Evolutionary conservation across 2,329 filamentous ascomycete genomes (phyloP).

Genomic region (Tolypocladium sp.): DNA sequence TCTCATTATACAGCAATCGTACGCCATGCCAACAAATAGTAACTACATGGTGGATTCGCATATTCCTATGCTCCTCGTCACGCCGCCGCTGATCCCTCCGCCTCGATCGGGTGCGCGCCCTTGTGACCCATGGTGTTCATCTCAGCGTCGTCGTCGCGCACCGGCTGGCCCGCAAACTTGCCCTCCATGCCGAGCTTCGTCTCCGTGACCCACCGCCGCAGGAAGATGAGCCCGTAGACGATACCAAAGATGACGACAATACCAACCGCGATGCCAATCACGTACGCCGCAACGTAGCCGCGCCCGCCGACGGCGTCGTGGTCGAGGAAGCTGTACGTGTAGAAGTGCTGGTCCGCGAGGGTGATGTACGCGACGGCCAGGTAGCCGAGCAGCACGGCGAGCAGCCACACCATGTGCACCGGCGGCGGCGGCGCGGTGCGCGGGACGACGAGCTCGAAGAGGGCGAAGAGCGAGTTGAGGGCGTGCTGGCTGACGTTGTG

Average conservation of each 20-base stretch:
- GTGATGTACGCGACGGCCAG: slow-evolving; percentile 68
- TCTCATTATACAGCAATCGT: background rate
- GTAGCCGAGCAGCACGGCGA: slow-evolving; percentile 65
- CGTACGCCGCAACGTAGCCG: slow-evolving; percentile 52
- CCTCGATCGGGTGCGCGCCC: slow-evolving; percentile 5
- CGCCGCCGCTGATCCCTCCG: slow-evolving; percentile 5
- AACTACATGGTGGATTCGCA: background rate
- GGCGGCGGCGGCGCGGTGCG: slow-evolving; percentile 51
- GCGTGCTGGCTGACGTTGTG: slow-evolving; percentile 64
- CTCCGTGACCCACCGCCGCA: slow-evolving; percentile 41
- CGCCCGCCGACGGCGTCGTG: slow-evolving; percentile 38
- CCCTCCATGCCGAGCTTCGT: slow-evolving; percentile 32
- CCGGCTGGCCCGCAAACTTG: slow-evolving; percentile 25
- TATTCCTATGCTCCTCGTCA: background rate
- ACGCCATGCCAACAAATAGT: background rate
- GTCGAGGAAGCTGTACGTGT: slow-evolving; percentile 74
- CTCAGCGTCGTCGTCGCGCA: slow-evolving; percentile 15
- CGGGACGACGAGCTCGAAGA: slow-evolving; percentile 66
- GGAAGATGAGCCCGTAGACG: slow-evolving; percentile 39
- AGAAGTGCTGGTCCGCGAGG: slow-evolving; percentile 58
- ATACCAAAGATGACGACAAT: slow-evolving; percentile 44
- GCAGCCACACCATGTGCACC: slow-evolving; percentile 57
- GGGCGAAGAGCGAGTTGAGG: slow-evolving; percentile 62
- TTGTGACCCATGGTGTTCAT: slow-evolving; percentile 10
- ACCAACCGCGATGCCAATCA: slow-evolving; percentile 47